phyloP scores from a whole-genome alignment of 139 green algal genomes.

The Chara braunii region DNA sequence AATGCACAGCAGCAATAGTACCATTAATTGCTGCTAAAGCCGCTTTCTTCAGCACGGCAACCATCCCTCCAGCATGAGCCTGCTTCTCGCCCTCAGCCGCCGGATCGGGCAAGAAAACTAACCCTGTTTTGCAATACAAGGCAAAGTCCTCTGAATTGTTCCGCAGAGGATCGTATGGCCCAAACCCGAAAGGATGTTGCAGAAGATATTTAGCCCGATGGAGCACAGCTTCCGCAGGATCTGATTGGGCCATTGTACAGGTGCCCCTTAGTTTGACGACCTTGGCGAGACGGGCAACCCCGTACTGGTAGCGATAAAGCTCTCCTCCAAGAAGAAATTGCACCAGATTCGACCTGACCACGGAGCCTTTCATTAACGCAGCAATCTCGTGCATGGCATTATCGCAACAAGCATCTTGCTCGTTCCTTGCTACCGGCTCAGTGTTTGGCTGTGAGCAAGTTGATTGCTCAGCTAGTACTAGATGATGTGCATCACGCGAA shows the following conservation, averaged over 20 bases:
- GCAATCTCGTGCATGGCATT: too few relatives aligned
- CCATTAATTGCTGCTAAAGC: too few relatives aligned
- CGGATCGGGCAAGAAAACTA: constrained; percentile 18
- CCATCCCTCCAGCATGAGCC: too few relatives aligned
- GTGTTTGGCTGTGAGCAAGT: too few relatives aligned
- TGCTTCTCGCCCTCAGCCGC: too few relatives aligned
- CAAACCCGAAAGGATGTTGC: constrained; percentile 20
- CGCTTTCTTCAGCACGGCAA: too few relatives aligned
- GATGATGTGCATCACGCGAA: too few relatives aligned
- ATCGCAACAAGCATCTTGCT: too few relatives aligned
- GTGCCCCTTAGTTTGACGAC: constrained; percentile 12
- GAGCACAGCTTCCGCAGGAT: constrained; percentile 6
- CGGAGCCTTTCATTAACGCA: too few relatives aligned
- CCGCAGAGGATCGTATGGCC: constrained; percentile 19
- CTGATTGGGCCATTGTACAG: constrained; percentile 20
- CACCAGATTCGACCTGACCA: constrained; percentile 15
- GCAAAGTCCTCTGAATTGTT: constrained; percentile 41
- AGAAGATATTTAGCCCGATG: constrained; percentile 16
- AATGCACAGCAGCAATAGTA: too few relatives aligned
- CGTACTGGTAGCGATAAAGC: constrained; percentile 31
- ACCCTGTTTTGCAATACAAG: constrained; percentile 33
- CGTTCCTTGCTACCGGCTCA: too few relatives aligned
- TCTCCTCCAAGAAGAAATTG: constrained; percentile 9
- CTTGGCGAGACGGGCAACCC: constrained; percentile 1
- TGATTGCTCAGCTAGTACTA: too few relatives aligned